Evolutionary conservation across 2,329 filamentous ascomycete genomes (phyloP).

Genomic region (Aspergillus aculeatus): DNA sequence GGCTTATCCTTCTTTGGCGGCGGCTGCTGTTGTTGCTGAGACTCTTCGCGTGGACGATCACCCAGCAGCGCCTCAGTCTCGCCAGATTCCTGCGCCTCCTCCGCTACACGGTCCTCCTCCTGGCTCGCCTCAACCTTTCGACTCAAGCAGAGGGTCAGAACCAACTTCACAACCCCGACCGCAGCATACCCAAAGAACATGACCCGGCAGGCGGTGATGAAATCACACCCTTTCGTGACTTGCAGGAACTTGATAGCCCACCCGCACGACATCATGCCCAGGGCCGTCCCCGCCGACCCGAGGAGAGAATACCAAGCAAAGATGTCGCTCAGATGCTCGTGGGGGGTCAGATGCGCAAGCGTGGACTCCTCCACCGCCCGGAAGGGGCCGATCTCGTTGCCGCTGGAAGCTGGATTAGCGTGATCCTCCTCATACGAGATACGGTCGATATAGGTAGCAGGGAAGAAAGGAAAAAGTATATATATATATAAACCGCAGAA

Average conservation of each 20-base stretch:
- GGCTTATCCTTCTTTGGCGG: conserved; percentile 28
- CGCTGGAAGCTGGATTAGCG: conserved; percentile 30
- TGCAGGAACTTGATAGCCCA: conserved; percentile 58
- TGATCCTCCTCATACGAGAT: not conserved
- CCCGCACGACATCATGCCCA: conserved; percentile 60
- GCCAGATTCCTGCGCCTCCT: conserved; percentile 21
- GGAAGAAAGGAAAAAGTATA: no score
- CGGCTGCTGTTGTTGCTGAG: conserved; percentile 12
- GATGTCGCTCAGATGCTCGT: conserved; percentile 59
- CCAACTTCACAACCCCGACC: conserved; percentile 58
- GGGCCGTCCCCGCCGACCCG: conserved; percentile 60
- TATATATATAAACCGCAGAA: no score
- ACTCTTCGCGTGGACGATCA: conserved; percentile 12
- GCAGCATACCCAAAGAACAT: conserved; percentile 60
- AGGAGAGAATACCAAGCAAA: conserved; percentile 60
- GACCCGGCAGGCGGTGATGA: conserved; percentile 51
- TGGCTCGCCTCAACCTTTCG: conserved; percentile 45
- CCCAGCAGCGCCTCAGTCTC: conserved; percentile 40
- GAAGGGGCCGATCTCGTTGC: conserved; percentile 67
- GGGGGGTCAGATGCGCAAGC: conserved; percentile 59
- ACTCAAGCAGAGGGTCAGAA: conserved; percentile 53
- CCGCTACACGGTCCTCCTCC: conserved; percentile 22
- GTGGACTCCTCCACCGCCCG: conserved; percentile 66
- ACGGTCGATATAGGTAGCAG: not conserved
- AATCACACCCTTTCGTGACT: conserved; percentile 43